phyloP scores from a whole-genome alignment of 169 alveolate genomes.

The Plasmodium falciparum region DNA sequence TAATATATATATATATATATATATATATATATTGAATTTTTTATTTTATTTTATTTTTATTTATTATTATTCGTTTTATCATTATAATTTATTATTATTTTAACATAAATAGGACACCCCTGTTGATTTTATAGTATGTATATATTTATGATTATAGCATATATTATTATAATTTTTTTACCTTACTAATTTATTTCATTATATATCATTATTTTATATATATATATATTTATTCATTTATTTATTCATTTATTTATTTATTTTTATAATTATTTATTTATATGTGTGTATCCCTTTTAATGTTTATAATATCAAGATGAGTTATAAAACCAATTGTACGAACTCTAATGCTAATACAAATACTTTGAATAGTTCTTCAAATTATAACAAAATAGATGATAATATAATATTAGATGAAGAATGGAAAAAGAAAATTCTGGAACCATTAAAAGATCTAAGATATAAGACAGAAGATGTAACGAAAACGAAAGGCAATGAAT shows the following conservation, averaged over 20 bases:
- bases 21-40: too few species aligned
- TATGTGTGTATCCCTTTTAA: conserved; percentile 1
- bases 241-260: conserved; percentile 19
- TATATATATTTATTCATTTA: conserved; percentile 29
- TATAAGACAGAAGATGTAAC: conserved; percentile 94
- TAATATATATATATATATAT: too few species aligned
- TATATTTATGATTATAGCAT: too few species aligned
- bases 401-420: conserved; percentile 73
- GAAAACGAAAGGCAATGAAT: conserved; percentile 98
- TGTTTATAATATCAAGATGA: conserved; percentile 50
- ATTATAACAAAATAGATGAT: conserved; percentile 62
- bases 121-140: too few species aligned
- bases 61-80: neutral
- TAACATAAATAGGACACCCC: too few species aligned
- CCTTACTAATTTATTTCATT: conserved; percentile 1
- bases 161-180: too few species aligned
- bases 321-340: conserved; percentile 68
- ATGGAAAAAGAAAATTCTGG: conserved; percentile 72
- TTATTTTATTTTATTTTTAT: neutral
- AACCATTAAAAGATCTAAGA: conserved; percentile 71
- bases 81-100: too few species aligned
- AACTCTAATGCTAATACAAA: conserved; percentile 40
- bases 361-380: conserved; percentile 68
- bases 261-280: conserved; percentile 3
- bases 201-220: neutral